Base-by-base conservation (phyloP, 805 yeast genomes). In the Saccharomycopsis javanensis region DNA sequence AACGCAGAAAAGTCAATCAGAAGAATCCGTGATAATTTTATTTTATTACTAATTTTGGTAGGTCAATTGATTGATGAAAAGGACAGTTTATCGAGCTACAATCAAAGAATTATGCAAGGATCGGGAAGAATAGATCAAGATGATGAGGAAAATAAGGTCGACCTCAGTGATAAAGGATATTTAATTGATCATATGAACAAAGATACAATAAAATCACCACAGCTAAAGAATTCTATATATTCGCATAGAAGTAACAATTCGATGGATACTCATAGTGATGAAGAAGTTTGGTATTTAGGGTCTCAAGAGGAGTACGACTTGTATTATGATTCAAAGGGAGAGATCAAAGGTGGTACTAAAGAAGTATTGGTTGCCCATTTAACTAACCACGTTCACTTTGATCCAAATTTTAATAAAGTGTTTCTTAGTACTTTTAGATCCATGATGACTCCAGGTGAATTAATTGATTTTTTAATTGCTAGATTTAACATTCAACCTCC, bases 261-360 rank as follows among this genome's bases (percentile, higher is more conserved):
- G 16, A 46, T 54, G 34, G 42, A 27, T 13, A 13, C 52, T 3
- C 34, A 31, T 30, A 59, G 42, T 18, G 58, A 50, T 5, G 80
- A 80, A 60, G 68, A 74, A 1, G 89, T 90, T 2, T 87, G 94
- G 94, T 86, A 74, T 64, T 71, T 86, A 64, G 85, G 81, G 57
- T 79, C 85, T 4, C 90, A 85, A 62, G 82, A 80, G 55, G 88
- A 81, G 60, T 76, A 68, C 61, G 81, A 79, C 58, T 63, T 76
- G 54, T 73, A 83, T 27, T 82, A 81, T 64, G 94, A 88, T 61
- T 71, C 81, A 31, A 80, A 81, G 59, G 94, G 91, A 1, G 76
- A 76, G 55, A 77, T 90, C 37, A 86, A 85, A 67, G 97, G 97
- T 54, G 97, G 96, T 4, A 80, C 95, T 0, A 77, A 81, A 50